These are phyloP conservation scores for Nakazawaea ishiwadae DNA, from an alignment of 805 yeast species.

Conservation along the genomic window DNA sequence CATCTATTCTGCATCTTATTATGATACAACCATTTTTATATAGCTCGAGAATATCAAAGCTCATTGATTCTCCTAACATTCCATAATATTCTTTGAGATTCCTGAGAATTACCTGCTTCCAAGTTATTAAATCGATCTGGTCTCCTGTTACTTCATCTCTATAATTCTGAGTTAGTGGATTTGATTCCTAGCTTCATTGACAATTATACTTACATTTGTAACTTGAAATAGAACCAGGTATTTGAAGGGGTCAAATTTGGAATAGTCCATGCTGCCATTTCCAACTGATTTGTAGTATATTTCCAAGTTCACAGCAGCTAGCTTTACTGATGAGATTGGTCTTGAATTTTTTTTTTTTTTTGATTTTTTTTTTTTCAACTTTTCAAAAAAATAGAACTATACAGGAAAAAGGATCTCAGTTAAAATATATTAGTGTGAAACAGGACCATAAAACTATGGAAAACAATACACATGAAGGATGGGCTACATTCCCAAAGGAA, in stretches of 20 bases:
- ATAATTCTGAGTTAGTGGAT: constrained; percentile 10
- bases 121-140: constrained; percentile 15
- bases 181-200: background rate
- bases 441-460: too few relatives aligned
- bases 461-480: background rate
- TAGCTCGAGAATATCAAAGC: constrained; percentile 17
- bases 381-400: too few relatives aligned
- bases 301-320: too few relatives aligned
- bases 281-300: background rate
- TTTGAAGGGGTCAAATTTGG: constrained; percentile 1
- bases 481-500: constrained; percentile 11
- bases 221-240: constrained; percentile 17
- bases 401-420: too few relatives aligned
- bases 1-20: constrained; percentile 9
- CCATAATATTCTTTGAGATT: constrained; percentile 18
- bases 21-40: background rate
- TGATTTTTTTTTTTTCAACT: too few relatives aligned
- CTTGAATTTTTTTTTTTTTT: background rate
- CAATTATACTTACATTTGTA: constrained; percentile 16
- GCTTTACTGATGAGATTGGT: too few relatives aligned
- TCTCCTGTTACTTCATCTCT: constrained; percentile 13
- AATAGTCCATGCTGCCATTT: constrained; percentile 4
- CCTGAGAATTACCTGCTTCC: constrained; percentile 18
- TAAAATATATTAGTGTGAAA: too few relatives aligned
- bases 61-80: constrained; percentile 19